A percentile compares a stretch with the other conserved stretches of the same genome.
phyloP scores from a whole-genome alignment of 345 rosid species.

The Cardamine chenopodiifolia region DNA sequence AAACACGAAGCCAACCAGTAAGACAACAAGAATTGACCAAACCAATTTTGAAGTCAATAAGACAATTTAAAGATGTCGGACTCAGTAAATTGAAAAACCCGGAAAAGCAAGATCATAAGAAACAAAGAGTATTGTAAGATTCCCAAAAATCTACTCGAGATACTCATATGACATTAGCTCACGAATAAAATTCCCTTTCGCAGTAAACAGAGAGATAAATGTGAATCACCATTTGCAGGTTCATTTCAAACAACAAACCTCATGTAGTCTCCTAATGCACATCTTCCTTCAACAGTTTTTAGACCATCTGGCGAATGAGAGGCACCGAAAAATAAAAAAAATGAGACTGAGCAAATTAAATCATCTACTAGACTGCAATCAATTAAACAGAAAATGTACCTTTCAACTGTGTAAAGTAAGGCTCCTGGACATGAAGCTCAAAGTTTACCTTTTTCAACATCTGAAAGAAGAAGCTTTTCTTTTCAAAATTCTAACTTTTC shows the following conservation, averaged over 20 bases:
- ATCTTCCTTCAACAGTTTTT: conserved; percentile 83
- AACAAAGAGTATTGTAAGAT: not conserved
- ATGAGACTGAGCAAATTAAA: not conserved
- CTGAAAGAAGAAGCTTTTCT: conserved; percentile 40
- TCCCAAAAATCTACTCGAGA: too few species aligned
- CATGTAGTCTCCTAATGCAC: conserved; percentile 69
- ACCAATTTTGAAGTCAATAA: not conserved
- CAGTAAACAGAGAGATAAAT: not conserved
- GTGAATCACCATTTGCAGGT: not conserved
- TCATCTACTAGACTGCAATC: not conserved
- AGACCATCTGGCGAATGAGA: conserved; percentile 57
- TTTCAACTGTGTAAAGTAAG: conserved; percentile 66
- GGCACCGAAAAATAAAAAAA: not conserved
- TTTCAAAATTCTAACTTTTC: not conserved
- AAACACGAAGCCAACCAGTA: conserved; percentile 10
- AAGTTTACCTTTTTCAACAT: conserved; percentile 56
- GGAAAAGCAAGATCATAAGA: not conserved
- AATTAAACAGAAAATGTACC: conserved; percentile 42
- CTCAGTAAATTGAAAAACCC: not conserved
- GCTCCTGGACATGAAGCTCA: conserved; percentile 79
- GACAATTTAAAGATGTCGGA: not conserved
- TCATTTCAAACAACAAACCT: conserved; percentile 42
- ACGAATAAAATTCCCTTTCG: not conserved
- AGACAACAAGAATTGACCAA: too few species aligned
- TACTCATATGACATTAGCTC: not conserved